These are phyloP conservation scores for Globisporangium iwayamae DNA, from an alignment of 352 stramenopile species.

Conservation along the genomic window DNA sequence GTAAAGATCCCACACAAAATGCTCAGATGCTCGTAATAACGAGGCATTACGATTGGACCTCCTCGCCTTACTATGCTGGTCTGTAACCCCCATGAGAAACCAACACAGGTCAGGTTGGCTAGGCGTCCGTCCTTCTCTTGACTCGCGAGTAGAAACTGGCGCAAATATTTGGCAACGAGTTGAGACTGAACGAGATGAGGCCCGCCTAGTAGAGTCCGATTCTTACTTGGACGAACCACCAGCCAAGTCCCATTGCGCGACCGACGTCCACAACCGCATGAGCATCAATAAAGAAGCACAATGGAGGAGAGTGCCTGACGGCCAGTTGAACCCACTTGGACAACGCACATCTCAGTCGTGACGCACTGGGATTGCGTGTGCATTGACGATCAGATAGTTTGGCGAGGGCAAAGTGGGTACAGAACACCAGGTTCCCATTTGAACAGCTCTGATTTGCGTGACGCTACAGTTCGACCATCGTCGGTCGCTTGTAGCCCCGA, in stretches of 20 bases:
- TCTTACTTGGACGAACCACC: not conserved
- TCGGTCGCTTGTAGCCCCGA: not conserved
- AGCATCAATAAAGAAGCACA: not conserved
- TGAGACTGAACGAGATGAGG: not conserved
- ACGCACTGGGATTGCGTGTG: conserved; percentile 3
- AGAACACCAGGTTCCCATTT: not conserved
- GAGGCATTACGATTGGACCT: no score
- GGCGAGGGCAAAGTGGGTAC: conserved; percentile 1
- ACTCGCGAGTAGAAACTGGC: not conserved
- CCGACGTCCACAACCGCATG: not conserved
- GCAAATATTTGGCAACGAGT: not conserved
- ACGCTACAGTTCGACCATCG: not conserved
- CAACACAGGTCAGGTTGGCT: not conserved
- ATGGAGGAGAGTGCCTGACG: not conserved
- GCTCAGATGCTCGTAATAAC: no score
- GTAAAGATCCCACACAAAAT: not conserved
- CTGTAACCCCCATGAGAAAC: not conserved
- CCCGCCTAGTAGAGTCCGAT: not conserved
- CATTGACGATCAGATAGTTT: conserved; percentile 8
- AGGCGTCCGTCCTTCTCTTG: not conserved
- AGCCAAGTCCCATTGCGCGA: not conserved
- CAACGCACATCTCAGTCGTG: not conserved
- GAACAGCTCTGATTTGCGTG: not conserved
- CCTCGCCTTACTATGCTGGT: no score
- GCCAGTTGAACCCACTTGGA: conserved; percentile 3